Base-by-base conservation (phyloP, 768 basidiomycete genomes). In the Boletales sp. region DNA sequence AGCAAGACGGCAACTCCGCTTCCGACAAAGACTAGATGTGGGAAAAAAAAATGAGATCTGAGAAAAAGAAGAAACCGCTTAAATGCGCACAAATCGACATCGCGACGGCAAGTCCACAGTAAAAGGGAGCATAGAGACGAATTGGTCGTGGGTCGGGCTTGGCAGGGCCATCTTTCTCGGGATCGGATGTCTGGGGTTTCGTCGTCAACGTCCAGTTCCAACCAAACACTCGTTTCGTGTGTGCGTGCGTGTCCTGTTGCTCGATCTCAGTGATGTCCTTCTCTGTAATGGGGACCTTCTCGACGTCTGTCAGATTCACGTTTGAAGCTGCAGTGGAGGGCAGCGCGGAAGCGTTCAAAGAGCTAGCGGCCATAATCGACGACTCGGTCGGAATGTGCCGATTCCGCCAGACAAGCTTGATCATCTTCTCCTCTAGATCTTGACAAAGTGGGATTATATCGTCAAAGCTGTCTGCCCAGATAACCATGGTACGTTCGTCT, bases 381-480 rank as follows among this genome's bases (percentile, higher is more conserved):
- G 54, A 9, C 33, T 34, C n/a, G 3, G 36, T 33, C 2, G 34
- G 19, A 8, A 51, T 50, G 50, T 70, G 60, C 42, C 82, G 74
- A 31, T 73, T 60, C 48, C 76, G 68, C 90, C 90, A 91, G 46
- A 93, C 84, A 63, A 86, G 81, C 60, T 82, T 81, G 73, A 92
- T 89, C 63, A 92, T 76, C 57, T 87, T 86, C 32, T 82, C 80
- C 49, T 90, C 85, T 55, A 90, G 83, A 54, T 88, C 87, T 19
- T 67, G 64, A 61, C 78, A 84, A 14, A 84, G 69, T 0, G 84
- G 83, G 33, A 94, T 83, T 58, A 94, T 85, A 52, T 73, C 73
- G 63, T 92, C 88, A 30, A 94, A 78, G 57, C 81, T 78, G 70
- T 94, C 90, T 0, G 87, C 80, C 92, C 92, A 94, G 10, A 87